phyloP scores from a whole-genome alignment of 176 grass and related monocot genomes.

The Tuctoria greenei region DNA sequence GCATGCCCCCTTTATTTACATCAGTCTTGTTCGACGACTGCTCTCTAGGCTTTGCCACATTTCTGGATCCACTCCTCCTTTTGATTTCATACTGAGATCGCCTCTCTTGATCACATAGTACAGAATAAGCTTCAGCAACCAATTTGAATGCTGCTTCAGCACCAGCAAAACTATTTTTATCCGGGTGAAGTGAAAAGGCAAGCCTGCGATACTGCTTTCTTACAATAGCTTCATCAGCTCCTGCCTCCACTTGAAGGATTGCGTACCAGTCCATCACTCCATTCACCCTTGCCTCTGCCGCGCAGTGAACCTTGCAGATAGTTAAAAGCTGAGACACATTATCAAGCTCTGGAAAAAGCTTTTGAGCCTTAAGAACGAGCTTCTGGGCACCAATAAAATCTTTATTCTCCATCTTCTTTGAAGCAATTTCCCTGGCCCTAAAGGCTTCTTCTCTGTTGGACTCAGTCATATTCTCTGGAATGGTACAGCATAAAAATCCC shows the following conservation, averaged over 20 bases:
- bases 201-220: constrained; percentile 87
- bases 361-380: constrained; percentile 70
- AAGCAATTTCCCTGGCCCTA: constrained; percentile 70
- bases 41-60: constrained; percentile 33
- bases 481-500: constrained; percentile 5
- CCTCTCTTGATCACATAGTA: constrained; percentile 60
- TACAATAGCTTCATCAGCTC: constrained; percentile 56
- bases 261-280: constrained; percentile 62
- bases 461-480: constrained; percentile 40
- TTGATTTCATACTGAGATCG: constrained; percentile 64
- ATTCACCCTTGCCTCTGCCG: constrained; percentile 55
- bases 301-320: constrained; percentile 79
- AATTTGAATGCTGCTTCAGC: constrained; percentile 94
- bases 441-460: constrained; percentile 87
- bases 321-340: constrained; percentile 66
- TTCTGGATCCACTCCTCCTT: constrained; percentile 45
- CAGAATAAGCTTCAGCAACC: constrained; percentile 68
- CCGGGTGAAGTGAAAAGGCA: constrained; percentile 85
- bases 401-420: constrained; percentile 57
- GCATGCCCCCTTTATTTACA: constrained; percentile 42
- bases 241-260: constrained; percentile 73
- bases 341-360: constrained; percentile 76
- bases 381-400: constrained; percentile 77
- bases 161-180: constrained; percentile 83
- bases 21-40: constrained; percentile 39